These are phyloP conservation scores for Ehretia macrophylla DNA, from an alignment of 257 asterid species.

Conservation along the genomic window DNA sequence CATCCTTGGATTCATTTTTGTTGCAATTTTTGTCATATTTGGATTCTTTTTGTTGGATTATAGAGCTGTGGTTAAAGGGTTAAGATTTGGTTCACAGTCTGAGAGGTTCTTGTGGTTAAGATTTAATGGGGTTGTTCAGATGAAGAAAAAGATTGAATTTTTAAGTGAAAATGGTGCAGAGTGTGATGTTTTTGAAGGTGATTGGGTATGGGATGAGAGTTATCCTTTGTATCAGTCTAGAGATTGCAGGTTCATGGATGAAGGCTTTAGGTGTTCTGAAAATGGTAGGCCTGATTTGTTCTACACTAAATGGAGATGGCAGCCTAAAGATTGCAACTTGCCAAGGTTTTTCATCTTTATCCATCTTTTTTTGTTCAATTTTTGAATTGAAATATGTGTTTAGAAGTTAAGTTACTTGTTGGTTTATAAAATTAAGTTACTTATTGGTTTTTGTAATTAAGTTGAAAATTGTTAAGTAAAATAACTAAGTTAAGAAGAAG, in stretches of 20 bases:
- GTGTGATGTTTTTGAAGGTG: slow-evolving; percentile 87
- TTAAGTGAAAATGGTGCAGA: slow-evolving; percentile 45
- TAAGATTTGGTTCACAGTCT: slow-evolving; percentile 38
- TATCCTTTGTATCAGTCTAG: slow-evolving; percentile 76
- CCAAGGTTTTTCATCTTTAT: slow-evolving; percentile 50
- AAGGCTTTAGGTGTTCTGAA: slow-evolving; percentile 77
- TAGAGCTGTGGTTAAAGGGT: slow-evolving; percentile 47
- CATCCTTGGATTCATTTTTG: slow-evolving; percentile 52
- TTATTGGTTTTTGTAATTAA: no score
- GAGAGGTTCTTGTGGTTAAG: slow-evolving; percentile 58
- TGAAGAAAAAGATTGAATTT: slow-evolving; percentile 46
- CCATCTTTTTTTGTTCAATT: slow-evolving; percentile 7
- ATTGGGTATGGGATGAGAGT: slow-evolving; percentile 94
- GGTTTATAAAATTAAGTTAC: no score
- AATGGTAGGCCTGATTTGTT: slow-evolving; percentile 90
- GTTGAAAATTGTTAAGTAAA: no score
- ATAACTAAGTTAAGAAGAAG: no score
- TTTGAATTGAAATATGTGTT: no score
- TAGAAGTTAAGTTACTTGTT: no score
- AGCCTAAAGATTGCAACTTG: slow-evolving; percentile 79
- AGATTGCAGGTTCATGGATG: slow-evolving; percentile 77
- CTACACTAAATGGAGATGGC: slow-evolving; percentile 98
- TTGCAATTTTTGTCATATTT: slow-evolving; percentile 43
- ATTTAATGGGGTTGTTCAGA: slow-evolving; percentile 31
- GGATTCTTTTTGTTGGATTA: slow-evolving; percentile 65